Evolutionary conservation across 352 stramenopile species (phyloP), one percentile per base, ranked within the genome.

Genomic region (Globisporangium perplexum): DNA sequence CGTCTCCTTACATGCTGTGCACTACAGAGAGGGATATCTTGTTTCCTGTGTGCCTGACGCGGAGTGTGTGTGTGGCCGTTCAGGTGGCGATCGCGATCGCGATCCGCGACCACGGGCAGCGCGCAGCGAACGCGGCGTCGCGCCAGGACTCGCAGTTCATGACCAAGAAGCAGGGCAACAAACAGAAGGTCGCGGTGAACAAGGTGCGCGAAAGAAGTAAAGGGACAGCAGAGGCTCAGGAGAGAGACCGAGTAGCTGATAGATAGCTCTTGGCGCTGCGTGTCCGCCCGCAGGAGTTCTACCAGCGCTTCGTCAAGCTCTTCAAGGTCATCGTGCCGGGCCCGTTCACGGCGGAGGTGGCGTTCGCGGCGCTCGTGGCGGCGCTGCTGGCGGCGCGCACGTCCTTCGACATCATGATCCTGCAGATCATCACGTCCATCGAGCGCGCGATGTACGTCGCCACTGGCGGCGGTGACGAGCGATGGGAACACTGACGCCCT

Each of bases 391-490:
- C 72, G 7, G 71, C 76, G 17, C 75, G 77, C 31, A 92, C 82
- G 51, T 89, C 82, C 22, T 88, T 90, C 47, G 82, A 92, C 44
- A 90, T 92, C 50, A 59, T 81, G 53, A 62, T 92, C 55, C 63
- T 92, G 45, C 77, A 89, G 49, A 86, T 83, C 20, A 77, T 89
- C 52, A 90, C 82, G 33, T 78, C 78, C 26, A 80, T 90, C 23
- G 82, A 92, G 39, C 71, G 77, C 1, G 74, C 82, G 22, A 92
- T 92, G 70, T 81, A 61, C 50, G 69, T 69, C 5, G 0, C 5
- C 1, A 7, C 10, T 15, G 17, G 2, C 15, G 18, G 7, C 14
- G 7, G 4, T n/a, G 7, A n/a, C n/a, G n/a, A n/a, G n/a, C n/a
- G n/a, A n/a, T n/a, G n/a, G n/a, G n/a, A n/a, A n/a, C n/a, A n/a